Evolutionary conservation across 371 early-diverging fungal species (phyloP).

Genomic region (Actinomortierella wolfii): DNA sequence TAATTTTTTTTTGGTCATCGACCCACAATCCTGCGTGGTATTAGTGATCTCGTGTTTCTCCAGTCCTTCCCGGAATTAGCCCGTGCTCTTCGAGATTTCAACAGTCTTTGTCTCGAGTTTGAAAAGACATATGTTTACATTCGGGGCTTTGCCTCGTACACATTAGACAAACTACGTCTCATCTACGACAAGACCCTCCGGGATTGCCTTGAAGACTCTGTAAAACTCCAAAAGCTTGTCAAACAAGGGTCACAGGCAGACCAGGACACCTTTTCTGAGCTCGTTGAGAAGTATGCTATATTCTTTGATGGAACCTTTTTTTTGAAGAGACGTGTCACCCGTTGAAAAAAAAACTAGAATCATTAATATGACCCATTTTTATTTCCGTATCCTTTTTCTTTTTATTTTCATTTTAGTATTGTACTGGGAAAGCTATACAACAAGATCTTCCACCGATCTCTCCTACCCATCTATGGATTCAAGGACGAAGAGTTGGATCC

Average conservation of each 20-base stretch:
- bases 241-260: constrained; percentile 52
- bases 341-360: background rate
- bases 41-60: constrained; percentile 65
- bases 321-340: background rate
- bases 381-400: background rate
- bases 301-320: background rate
- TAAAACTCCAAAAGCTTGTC: constrained; percentile 33
- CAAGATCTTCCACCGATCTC: constrained; percentile 62
- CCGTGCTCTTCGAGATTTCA: constrained; percentile 55
- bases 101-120: constrained; percentile 54
- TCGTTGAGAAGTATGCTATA: constrained; percentile 61
- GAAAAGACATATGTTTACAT: constrained; percentile 66
- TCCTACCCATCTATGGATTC: constrained; percentile 49
- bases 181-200: constrained; percentile 58
- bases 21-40: constrained; percentile 1
- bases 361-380: background rate
- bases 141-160: constrained; percentile 58
- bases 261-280: constrained; percentile 58
- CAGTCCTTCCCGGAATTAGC: constrained; percentile 57
- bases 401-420: constrained; percentile 45
- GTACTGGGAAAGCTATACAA: constrained; percentile 64
- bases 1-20: no score
- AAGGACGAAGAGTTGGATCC: constrained; percentile 30
- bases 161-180: constrained; percentile 63
- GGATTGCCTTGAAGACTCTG: constrained; percentile 37